Percentiles rank a stretch among this genome's conserved stretches.
These are phyloP conservation scores for Mycena epipterygia DNA, from an alignment of 768 basidiomycete genomes.

Conservation along the genomic window DNA sequence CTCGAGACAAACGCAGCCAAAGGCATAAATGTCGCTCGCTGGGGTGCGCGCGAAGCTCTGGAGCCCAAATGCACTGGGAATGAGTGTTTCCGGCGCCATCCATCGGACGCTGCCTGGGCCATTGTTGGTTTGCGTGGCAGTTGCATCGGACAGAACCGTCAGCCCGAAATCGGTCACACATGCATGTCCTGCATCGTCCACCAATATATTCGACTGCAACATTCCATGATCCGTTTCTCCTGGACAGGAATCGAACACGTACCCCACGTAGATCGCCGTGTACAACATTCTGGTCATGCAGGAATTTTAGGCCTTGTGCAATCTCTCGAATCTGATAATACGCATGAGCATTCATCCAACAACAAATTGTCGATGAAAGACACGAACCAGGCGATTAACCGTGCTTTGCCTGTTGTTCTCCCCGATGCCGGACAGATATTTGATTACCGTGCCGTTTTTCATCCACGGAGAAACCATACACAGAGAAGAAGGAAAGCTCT, in stretches of 20 bases:
- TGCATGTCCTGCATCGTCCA: constrained; percentile 19
- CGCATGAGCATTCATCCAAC: neutral
- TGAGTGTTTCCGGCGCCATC: too few species aligned
- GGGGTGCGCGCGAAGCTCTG: neutral
- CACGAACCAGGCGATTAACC: constrained; percentile 26
- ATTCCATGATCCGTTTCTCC: neutral
- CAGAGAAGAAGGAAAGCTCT: constrained; percentile 31
- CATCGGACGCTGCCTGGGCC: constrained; percentile 30
- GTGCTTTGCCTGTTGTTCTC: neutral
- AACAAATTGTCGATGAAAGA: neutral
- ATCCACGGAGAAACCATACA: constrained; percentile 45
- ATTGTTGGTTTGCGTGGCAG: constrained; percentile 4
- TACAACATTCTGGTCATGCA: constrained; percentile 32
- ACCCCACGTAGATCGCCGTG: constrained; percentile 38
- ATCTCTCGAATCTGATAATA: constrained; percentile 33
- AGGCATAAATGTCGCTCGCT: constrained; percentile 28
- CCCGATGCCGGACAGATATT: constrained; percentile 33
- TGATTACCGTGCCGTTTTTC: constrained; percentile 41
- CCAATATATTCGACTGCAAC: constrained; percentile 35
- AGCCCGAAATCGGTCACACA: constrained; percentile 37
- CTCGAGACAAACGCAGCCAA: too few species aligned
- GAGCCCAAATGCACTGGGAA: constrained; percentile 22
- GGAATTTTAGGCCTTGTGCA: constrained; percentile 30
- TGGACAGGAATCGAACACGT: neutral
- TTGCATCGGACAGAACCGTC: constrained; percentile 22